phyloP scores from a whole-genome alignment of 192 early-diverging fungal species.

The Obelidium mucronatum region DNA sequence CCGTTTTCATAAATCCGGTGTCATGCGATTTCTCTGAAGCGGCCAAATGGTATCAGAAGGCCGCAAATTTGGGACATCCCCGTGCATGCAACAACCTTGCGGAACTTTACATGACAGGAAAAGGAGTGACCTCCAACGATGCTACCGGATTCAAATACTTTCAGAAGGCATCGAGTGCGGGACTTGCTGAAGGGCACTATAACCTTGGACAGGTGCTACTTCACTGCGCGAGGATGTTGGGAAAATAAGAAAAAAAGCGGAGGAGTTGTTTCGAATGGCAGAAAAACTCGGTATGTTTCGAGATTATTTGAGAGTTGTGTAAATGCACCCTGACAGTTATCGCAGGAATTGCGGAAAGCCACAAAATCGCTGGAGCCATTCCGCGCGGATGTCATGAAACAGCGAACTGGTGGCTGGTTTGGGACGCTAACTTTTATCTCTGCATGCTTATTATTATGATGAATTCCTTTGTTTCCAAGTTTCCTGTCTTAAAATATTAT shows the following conservation, averaged over 20 bases:
- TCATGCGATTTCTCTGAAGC: neutral
- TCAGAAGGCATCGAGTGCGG: slow-evolving; percentile 24
- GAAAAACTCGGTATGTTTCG: slow-evolving; percentile 7
- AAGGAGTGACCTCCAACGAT: slow-evolving; percentile 11
- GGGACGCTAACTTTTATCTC: neutral
- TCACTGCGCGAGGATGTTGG: slow-evolving; percentile 25
- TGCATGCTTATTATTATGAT: too few relatives aligned
- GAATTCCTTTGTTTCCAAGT: too few relatives aligned
- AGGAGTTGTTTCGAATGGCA: slow-evolving; percentile 25
- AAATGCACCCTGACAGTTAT: neutral
- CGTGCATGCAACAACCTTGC: slow-evolving; percentile 35
- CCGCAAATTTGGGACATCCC: slow-evolving; percentile 13
- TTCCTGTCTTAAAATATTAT: too few relatives aligned
- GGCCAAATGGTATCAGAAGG: slow-evolving; percentile 29
- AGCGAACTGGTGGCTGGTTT: slow-evolving; percentile 31
- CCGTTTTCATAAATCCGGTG: slow-evolving; percentile 18
- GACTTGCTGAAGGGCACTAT: slow-evolving; percentile 30
- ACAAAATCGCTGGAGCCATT: slow-evolving; percentile 32
- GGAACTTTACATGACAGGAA: slow-evolving; percentile 36
- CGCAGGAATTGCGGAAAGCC: slow-evolving; percentile 25
- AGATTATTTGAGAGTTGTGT: neutral
- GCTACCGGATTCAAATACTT: slow-evolving; percentile 29
- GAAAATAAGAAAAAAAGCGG: slow-evolving; percentile 31
- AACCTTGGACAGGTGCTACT: slow-evolving; percentile 27
- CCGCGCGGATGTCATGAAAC: slow-evolving; percentile 27